A percentile compares a stretch with the other conserved stretches of the same genome.
Evolutionary conservation across 495 filamentous ascomycete genomes (phyloP).

Genomic region (Daldinia loculata): DNA sequence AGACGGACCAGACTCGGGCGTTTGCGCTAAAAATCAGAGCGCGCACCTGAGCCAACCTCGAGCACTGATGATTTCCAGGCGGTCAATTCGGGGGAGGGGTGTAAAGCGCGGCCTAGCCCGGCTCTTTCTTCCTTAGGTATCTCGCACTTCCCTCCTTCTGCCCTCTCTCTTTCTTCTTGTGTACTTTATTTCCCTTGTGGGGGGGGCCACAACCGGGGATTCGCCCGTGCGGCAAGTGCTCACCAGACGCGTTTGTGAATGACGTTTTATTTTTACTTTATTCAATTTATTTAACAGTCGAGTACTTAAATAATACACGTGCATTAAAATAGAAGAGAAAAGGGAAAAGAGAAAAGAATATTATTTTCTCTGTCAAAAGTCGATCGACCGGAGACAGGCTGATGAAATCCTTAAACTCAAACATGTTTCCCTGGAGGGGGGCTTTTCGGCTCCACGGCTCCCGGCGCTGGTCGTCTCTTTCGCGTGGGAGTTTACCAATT

Average conservation of each 20-base stretch:
- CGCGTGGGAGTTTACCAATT: slow-evolving; percentile 42
- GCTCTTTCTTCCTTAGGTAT: slow-evolving; percentile 30
- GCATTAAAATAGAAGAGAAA: neutral
- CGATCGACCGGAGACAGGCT: slow-evolving; percentile 28
- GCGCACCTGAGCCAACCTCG: slow-evolving; percentile 40
- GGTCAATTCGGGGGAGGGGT: slow-evolving; percentile 42
- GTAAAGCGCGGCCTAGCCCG: slow-evolving; percentile 38
- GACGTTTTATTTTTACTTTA: neutral
- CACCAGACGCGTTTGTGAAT: slow-evolving; percentile 7
- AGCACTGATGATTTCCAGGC: slow-evolving; percentile 43
- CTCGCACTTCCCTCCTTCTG: slow-evolving; percentile 7
- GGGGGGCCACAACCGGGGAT: slow-evolving; percentile 34
- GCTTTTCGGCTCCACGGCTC: slow-evolving; percentile 41
- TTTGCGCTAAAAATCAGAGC: slow-evolving; percentile 45
- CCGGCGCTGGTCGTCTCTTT: slow-evolving; percentile 42
- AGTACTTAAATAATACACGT: neutral
- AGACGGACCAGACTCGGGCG: slow-evolving; percentile 43
- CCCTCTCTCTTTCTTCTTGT: slow-evolving; percentile 6
- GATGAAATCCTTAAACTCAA: slow-evolving; percentile 34
- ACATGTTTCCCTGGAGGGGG: slow-evolving; percentile 21
- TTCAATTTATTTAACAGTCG: neutral
- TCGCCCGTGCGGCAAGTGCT: slow-evolving; percentile 19
- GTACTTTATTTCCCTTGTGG: slow-evolving; percentile 33
- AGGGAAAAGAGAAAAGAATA: neutral
- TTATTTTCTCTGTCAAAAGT: neutral